These are phyloP conservation scores for Oenanthe javanica DNA, from an alignment of 140 eudicot species.

Conservation along the genomic window DNA sequence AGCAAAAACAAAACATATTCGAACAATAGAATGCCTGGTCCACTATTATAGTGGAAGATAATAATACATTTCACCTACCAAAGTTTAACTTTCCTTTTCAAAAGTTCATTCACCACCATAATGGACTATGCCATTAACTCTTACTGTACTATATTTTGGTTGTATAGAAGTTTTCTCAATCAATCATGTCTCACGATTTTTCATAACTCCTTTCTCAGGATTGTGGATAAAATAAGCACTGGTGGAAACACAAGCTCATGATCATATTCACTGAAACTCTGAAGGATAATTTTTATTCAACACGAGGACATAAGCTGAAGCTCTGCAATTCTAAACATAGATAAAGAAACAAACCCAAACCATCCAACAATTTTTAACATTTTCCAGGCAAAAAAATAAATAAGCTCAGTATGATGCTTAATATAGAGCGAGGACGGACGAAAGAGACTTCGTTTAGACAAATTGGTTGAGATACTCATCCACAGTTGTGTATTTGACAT, in stretches of 20 bases:
- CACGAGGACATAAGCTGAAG: not conserved
- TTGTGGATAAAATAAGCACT: too few species aligned
- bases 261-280: not conserved
- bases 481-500: slow-evolving; percentile 59
- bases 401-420: not conserved
- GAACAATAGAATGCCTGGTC: too few species aligned
- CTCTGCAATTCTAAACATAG: not conserved
- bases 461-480: slow-evolving; percentile 38
- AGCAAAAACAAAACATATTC: too few species aligned
- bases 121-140: too few species aligned
- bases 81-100: too few species aligned
- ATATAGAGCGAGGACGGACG: not conserved
- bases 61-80: too few species aligned
- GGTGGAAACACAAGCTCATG: not conserved
- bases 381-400: too few species aligned
- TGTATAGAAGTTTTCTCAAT: not conserved
- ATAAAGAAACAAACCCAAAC: not conserved
- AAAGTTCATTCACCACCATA: too few species aligned
- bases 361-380: not conserved
- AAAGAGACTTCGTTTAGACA: slow-evolving; percentile 21
- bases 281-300: not conserved
- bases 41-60: too few species aligned
- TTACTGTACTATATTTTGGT: too few species aligned
- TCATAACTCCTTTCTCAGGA: not conserved
- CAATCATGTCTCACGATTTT: too few species aligned